Percentiles rank a stretch among this genome's conserved stretches.
These are phyloP conservation scores for Vaccinium vitisidaea DNA, from an alignment of 148 eudicot species.

Conservation along the genomic window DNA sequence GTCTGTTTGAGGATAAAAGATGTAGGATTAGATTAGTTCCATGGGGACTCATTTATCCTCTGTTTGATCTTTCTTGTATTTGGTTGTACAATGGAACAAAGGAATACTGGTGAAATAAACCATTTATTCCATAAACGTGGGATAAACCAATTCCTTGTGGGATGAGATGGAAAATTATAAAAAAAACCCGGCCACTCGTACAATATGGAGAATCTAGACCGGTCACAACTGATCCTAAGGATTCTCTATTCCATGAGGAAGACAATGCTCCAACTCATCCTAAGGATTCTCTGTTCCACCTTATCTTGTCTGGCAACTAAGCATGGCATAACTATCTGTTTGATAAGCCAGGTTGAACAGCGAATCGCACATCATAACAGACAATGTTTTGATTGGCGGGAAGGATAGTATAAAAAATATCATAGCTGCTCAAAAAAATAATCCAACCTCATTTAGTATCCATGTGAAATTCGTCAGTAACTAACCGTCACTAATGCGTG, in stretches of 20 bases:
- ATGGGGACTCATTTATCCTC: neutral
- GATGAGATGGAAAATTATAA: neutral
- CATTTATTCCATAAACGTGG: neutral
- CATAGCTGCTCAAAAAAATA: neutral
- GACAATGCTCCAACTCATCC: neutral
- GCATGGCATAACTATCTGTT: too few species aligned
- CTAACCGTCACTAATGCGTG: neutral
- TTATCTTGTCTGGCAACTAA: neutral
- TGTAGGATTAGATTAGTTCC: neutral
- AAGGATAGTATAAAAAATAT: neutral
- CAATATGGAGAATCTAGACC: neutral
- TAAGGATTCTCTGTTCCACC: neutral
- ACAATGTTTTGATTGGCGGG: neutral
- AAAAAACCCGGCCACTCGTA: neutral
- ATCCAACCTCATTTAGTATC: neutral
- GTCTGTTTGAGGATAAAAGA: neutral
- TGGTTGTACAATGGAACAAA: neutral
- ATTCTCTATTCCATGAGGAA: neutral
- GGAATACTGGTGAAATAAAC: neutral
- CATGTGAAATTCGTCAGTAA: neutral
- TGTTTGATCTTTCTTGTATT: neutral
- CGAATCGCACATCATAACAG: neutral
- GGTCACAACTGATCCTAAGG: too few species aligned
- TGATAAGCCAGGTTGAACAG: neutral
- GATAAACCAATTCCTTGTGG: neutral